phyloP scores from a whole-genome alignment of 2,329 filamentous ascomycete genomes.

The Nigrospora osmanthi region DNA sequence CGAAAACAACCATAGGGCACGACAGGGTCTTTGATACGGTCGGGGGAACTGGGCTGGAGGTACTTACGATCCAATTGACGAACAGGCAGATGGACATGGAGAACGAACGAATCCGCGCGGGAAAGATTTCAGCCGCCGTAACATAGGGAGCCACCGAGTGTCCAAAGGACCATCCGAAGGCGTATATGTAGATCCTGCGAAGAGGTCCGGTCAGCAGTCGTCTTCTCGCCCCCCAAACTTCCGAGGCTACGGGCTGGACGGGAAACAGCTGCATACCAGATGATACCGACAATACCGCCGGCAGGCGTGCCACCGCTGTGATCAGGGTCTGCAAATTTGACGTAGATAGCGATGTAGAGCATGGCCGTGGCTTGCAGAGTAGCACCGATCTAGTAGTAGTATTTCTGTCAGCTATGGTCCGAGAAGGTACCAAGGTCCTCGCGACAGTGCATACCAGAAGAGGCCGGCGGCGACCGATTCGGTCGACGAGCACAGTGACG shows the following conservation, averaged over 20 bases:
- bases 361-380: constrained; percentile 19
- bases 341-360: constrained; percentile 23
- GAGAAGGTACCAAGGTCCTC: neutral
- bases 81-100: constrained; percentile 19
- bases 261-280: constrained; percentile 21
- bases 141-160: constrained; percentile 17
- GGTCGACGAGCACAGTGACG: constrained; percentile 22
- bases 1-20: no score
- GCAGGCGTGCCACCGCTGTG: constrained; percentile 23
- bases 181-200: constrained; percentile 16
- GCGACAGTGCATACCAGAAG: constrained; percentile 8
- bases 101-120: constrained; percentile 20
- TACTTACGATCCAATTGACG: constrained; percentile 22
- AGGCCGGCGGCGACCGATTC: constrained; percentile 20
- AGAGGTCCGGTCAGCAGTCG: no score
- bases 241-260: no score
- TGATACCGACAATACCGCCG: constrained; percentile 30
- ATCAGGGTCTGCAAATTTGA: constrained; percentile 24
- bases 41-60: no score
- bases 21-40: constrained; percentile 4
- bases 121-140: constrained; percentile 24
- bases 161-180: constrained; percentile 19
- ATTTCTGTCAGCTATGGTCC: no score
- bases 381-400: constrained; percentile 13
- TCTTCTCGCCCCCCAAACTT: no score